Base-by-base conservation (phyloP, 331 rosid genomes). In the Malus hybrid region DNA sequence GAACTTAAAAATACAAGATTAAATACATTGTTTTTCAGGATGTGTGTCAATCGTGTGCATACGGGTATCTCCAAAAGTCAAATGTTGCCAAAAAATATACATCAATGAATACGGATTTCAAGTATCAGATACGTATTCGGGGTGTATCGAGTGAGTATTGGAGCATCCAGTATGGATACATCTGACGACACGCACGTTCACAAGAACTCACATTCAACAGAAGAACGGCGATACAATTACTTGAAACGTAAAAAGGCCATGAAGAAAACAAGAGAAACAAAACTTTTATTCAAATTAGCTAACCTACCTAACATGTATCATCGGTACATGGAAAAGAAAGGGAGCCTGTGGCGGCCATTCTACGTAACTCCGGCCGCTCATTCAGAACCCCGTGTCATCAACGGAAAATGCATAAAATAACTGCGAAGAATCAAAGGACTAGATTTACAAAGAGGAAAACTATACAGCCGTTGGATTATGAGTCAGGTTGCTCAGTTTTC, bases 401-500 rank as follows among this genome's bases (percentile, higher is more conserved):
- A 73, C 75, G 71, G 50, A 48, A 75, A 71, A 22, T 39, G 82
- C 42, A 72, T 74, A 75, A 62, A 78, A 69, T 36, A 70, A 42
- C 69, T 18, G 60, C 46, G 36, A 26, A 36, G 75, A 77, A 77
- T 39, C 70, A 79, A 33, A 60, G 19, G 20, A 53, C 70, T 61
- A 77, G 86, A 86, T 88, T 80, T 89, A 91, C 91, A 86, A 62
- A 46, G 13, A 66, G 22, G 55, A 22, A 56, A 72, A 67, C 70
- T 33, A 34, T 20, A 50, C 58, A 62, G 50, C 64, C 72, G 78
- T 66, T 52, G 52, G 62, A 50, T 72, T 66, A 91, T 57, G 84
- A 85, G 84, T 88, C 95, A 53, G 85, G 96, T 73, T 88, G 93
- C 83, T 93, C 95, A 32, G 93, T 20, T 84, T 89, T 93, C 82